phyloP scores from a whole-genome alignment of 2,329 filamentous ascomycete genomes.

The Westerdykella ornata region DNA sequence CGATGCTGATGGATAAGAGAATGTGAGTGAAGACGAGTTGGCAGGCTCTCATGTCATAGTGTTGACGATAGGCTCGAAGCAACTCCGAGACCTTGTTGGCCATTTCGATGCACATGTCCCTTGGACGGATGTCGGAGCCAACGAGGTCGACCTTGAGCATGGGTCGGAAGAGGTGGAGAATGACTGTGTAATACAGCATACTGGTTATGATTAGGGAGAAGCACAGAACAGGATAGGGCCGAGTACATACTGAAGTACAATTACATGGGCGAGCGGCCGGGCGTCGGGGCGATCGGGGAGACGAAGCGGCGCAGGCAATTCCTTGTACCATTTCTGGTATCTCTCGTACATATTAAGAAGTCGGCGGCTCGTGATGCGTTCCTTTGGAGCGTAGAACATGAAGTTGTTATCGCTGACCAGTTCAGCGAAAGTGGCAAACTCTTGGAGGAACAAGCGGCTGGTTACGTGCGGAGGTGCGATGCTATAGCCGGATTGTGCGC shows the following conservation, averaged over 20 bases:
- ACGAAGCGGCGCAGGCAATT: constrained; percentile 57
- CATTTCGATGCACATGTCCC: constrained; percentile 56
- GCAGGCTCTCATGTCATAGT: constrained; percentile 40
- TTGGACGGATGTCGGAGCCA: constrained; percentile 56
- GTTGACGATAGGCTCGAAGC: constrained; percentile 38
- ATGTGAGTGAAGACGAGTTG: constrained; percentile 37
- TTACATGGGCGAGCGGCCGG: constrained; percentile 66
- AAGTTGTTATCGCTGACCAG: constrained; percentile 66
- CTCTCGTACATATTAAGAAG: constrained; percentile 60
- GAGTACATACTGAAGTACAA: constrained; percentile 63
- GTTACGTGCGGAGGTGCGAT: constrained; percentile 15
- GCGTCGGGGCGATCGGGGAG: constrained; percentile 46
- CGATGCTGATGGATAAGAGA: constrained; percentile 39
- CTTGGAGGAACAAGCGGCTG: constrained; percentile 36
- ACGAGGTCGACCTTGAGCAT: constrained; percentile 57
- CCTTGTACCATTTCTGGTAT: constrained; percentile 66
- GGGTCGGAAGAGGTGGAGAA: constrained; percentile 67
- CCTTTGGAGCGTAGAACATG: constrained; percentile 64
- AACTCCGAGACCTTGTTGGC: constrained; percentile 42
- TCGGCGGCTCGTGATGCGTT: constrained; percentile 57
- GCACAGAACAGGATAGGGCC: not conserved
- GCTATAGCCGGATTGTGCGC: constrained; percentile 12
- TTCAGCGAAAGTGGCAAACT: constrained; percentile 66
- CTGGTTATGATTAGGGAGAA: constrained; percentile 13
- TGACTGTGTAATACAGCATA: constrained; percentile 65